phyloP scores from a whole-genome alignment of 345 rosid genomes.

The Pseudoturritis turrita region DNA sequence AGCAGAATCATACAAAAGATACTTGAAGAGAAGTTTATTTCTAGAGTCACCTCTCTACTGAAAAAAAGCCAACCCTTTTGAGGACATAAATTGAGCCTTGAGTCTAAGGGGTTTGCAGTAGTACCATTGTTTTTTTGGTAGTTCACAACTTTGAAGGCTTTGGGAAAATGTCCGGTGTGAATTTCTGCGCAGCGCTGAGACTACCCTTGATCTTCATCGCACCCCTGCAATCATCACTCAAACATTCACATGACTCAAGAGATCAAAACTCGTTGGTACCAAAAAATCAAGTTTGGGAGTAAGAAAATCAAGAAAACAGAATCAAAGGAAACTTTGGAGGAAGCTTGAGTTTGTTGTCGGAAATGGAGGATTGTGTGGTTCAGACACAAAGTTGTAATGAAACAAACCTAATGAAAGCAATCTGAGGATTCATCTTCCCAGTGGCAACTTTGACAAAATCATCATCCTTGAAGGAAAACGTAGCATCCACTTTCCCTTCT shows the following conservation, averaged over 20 bases:
- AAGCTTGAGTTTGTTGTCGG: not conserved
- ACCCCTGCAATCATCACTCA: constrained; percentile 79
- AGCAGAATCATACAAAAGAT: constrained; percentile 17
- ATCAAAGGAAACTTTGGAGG: too few relatives aligned
- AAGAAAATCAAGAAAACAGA: not conserved
- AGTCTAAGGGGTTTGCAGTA: constrained; percentile 17
- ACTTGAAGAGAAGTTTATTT: constrained; percentile 18
- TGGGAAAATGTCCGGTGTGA: constrained; percentile 97
- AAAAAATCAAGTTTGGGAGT: too few relatives aligned
- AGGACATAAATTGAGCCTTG: constrained; percentile 13
- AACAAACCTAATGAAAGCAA: constrained; percentile 87
- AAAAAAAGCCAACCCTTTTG: constrained; percentile 11
- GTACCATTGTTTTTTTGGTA: constrained; percentile 2
- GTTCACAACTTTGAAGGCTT: constrained; percentile 87
- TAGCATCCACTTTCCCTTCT: constrained; percentile 89
- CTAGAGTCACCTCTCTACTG: constrained; percentile 4
- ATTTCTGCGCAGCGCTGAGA: constrained; percentile 88
- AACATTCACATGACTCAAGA: not conserved
- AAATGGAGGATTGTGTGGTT: not conserved
- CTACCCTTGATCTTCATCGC: constrained; percentile 95
- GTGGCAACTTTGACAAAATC: constrained; percentile 88
- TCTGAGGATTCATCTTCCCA: constrained; percentile 92
- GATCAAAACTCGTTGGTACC: too few relatives aligned
- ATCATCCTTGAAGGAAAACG: constrained; percentile 79
- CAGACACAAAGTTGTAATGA: not conserved